Evolutionary conservation across 805 yeast species (phyloP).

Genomic region (Hagleromyces aurorensis): DNA sequence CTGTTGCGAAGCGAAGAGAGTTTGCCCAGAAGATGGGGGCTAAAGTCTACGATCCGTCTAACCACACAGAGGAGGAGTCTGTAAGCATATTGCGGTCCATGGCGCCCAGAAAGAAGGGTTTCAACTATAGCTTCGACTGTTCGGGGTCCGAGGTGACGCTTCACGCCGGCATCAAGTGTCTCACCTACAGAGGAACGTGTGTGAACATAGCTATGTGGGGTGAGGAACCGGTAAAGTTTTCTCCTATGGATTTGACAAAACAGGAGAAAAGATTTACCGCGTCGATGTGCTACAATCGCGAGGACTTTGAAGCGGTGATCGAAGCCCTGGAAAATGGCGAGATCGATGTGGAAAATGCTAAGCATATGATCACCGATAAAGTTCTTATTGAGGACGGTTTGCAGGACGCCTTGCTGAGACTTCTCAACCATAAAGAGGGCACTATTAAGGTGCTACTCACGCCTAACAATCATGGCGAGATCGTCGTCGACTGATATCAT

Average conservation of each 20-base stretch:
- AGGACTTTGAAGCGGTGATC: constrained; percentile 53
- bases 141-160: constrained; percentile 46
- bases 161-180: constrained; percentile 42
- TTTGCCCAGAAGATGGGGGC: constrained; percentile 45
- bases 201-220: constrained; percentile 65
- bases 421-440: constrained; percentile 44
- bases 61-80: constrained; percentile 31
- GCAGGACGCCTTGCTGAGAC: constrained; percentile 43
- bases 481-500: constrained; percentile 19
- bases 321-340: constrained; percentile 41
- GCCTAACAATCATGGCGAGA: constrained; percentile 37
- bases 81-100: constrained; percentile 33
- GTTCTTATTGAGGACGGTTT: constrained; percentile 43
- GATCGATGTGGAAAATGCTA: constrained; percentile 38
- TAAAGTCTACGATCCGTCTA: constrained; percentile 41
- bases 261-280: constrained; percentile 52
- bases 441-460: constrained; percentile 49
- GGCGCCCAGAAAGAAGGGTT: constrained; percentile 40
- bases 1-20: constrained; percentile 43
- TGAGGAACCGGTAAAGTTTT: constrained; percentile 39
- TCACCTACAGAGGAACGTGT: constrained; percentile 48
- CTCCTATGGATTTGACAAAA: constrained; percentile 49
- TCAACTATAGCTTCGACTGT: constrained; percentile 45
- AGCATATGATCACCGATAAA: constrained; percentile 45
- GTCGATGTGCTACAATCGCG: constrained; percentile 52